A percentile compares a stretch with the other conserved stretches of the same genome.
phyloP scores from a whole-genome alignment of 164 flowering plant species.

The Magnolia officinalis region DNA sequence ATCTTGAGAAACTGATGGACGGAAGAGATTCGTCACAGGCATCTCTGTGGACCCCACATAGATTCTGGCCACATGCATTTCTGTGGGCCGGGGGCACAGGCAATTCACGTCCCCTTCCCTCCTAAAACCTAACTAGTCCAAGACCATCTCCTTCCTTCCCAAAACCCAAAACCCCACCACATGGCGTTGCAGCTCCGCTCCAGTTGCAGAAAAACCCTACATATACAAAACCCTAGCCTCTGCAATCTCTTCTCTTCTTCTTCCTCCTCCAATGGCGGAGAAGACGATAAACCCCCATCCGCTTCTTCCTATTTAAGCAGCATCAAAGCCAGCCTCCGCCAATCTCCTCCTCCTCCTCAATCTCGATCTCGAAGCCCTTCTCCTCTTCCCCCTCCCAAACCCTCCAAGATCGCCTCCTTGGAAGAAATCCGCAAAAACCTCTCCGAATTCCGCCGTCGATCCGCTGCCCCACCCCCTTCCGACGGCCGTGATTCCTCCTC shows the following conservation, averaged over 20 bases:
- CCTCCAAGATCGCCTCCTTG: slow-evolving; percentile 19
- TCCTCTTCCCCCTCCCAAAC: slow-evolving; percentile 7
- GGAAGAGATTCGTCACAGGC: no score
- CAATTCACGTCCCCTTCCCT: no score
- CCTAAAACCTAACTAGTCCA: no score
- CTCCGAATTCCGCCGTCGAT: slow-evolving; percentile 43
- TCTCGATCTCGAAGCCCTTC: background rate
- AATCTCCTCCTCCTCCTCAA: slow-evolving; percentile 19
- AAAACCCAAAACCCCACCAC: background rate
- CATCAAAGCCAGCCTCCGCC: slow-evolving; percentile 44
- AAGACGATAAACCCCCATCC: background rate
- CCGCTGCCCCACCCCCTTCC: slow-evolving; percentile 29
- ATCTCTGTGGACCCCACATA: no score
- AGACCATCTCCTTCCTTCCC: background rate
- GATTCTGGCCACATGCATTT: no score
- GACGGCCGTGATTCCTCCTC: slow-evolving; percentile 3
- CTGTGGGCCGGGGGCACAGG: no score
- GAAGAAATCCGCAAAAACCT: slow-evolving; percentile 55
- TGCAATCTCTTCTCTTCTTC: slow-evolving; percentile 33
- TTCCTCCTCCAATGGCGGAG: slow-evolving; percentile 14
- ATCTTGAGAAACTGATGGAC: no score
- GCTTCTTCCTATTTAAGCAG: slow-evolving; percentile 32
- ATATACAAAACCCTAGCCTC: slow-evolving; percentile 24
- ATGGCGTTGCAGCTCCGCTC: slow-evolving; percentile 19
- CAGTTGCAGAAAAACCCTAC: background rate